These are phyloP conservation scores for Colletotrichum higginsianum DNA, from an alignment of 2,329 filamentous ascomycete genomes.

Conservation along the genomic window DNA sequence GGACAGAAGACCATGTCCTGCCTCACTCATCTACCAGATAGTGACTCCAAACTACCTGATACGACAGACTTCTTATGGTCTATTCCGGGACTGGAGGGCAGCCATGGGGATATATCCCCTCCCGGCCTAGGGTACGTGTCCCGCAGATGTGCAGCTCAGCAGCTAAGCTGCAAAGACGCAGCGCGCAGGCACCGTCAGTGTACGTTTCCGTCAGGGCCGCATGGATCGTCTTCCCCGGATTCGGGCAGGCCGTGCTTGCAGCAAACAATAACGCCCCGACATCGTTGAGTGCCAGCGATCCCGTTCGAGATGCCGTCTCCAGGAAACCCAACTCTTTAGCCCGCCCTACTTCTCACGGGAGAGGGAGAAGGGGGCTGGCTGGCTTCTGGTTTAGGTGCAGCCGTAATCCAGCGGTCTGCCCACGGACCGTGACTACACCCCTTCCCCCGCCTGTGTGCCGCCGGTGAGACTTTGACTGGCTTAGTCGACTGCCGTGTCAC, in stretches of 20 bases:
- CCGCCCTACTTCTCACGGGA: neutral
- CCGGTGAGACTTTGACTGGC: conserved; percentile 12
- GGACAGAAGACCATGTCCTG: neutral
- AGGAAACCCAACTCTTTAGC: neutral
- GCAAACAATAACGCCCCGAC: neutral
- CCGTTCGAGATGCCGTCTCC: neutral
- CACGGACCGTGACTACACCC: neutral
- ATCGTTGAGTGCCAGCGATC: neutral
- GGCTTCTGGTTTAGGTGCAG: conserved; percentile 4
- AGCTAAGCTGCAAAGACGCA: neutral
- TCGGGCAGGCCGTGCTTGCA: conserved; percentile 23
- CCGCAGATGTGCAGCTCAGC: neutral
- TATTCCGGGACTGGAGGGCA: too few relatives aligned
- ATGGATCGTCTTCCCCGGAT: conserved; percentile 39
- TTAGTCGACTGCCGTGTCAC: neutral
- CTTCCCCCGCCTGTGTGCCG: neutral
- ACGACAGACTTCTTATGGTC: too few relatives aligned
- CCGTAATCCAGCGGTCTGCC: neutral
- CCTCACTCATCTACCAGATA: neutral
- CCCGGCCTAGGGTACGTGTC: neutral
- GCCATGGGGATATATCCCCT: conserved; percentile 4
- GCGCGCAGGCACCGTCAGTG: too few relatives aligned
- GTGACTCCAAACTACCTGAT: too few relatives aligned
- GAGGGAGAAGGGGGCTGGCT: neutral
- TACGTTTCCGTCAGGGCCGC: conserved; percentile 13